These are phyloP conservation scores for Saccharomyces hybrid DNA, from an alignment of 1,139 yeast genomes.

Conservation along the genomic window DNA sequence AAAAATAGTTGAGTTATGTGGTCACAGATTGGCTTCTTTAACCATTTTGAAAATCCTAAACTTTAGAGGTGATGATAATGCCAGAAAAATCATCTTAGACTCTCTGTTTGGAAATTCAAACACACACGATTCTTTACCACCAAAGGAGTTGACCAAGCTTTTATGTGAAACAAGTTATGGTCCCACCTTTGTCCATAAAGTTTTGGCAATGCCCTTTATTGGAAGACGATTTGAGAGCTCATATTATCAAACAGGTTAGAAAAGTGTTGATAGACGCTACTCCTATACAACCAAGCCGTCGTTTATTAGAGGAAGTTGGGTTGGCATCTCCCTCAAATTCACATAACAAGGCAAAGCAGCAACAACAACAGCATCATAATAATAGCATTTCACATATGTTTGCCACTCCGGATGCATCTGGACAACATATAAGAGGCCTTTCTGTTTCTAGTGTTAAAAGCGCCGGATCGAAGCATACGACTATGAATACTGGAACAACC, in stretches of 20 bases:
- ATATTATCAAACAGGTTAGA: slow-evolving; percentile 53
- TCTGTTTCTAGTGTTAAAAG: slow-evolving; percentile 30
- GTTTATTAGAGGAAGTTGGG: slow-evolving; percentile 90
- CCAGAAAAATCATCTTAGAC: slow-evolving; percentile 56
- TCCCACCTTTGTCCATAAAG: slow-evolving; percentile 75
- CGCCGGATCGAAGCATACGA: slow-evolving; percentile 22
- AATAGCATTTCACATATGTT: slow-evolving; percentile 25
- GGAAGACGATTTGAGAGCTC: slow-evolving; percentile 48
- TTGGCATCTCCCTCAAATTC: slow-evolving; percentile 31
- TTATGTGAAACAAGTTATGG: slow-evolving; percentile 64
- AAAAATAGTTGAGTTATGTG: slow-evolving; percentile 57
- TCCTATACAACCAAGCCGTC: slow-evolving; percentile 66
- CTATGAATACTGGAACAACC: slow-evolving; percentile 1
- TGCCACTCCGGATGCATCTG: slow-evolving; percentile 15
- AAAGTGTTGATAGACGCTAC: slow-evolving; percentile 52
- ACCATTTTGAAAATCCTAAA: slow-evolving; percentile 75
- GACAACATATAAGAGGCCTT: slow-evolving; percentile 27
- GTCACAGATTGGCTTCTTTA: slow-evolving; percentile 80
- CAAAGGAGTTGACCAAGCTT: slow-evolving; percentile 41
- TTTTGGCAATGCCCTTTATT: slow-evolving; percentile 60
- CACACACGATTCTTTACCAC: slow-evolving; percentile 24
- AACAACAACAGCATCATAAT: slow-evolving; percentile 19
- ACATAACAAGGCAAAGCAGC: slow-evolving; percentile 1
- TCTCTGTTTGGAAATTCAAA: slow-evolving; percentile 50
- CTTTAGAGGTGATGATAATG: slow-evolving; percentile 54